Evolutionary conservation across 1,139 yeast genomes (phyloP), one percentile per base, ranked within the genome.

Genomic region (Debaryomycetaceae sp.): DNA sequence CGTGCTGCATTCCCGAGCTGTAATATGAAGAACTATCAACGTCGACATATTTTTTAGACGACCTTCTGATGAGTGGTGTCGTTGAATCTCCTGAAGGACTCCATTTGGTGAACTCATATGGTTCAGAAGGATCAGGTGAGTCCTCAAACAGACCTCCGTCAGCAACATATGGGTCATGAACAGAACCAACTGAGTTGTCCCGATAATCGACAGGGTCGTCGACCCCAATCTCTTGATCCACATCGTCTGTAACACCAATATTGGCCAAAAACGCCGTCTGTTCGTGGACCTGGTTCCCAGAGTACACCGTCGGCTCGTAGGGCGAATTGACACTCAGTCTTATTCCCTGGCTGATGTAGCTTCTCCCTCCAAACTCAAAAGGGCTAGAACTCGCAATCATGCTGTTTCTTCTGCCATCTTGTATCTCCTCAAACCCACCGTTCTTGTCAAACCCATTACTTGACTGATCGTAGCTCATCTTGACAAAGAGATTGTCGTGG

Each of bases 191-290:
- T 8, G 31, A 27, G 31, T 27, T 27, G 31, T 27, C 31, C 11
- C 11, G 31, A 27, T 8, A 27, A 11, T 27, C 9, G 40, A 35
- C 24, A n/a, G 31, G 41, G 13, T 44, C 44, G 27, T 41, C 42
- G 7, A 36, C 40, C 13, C 37, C 42, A 7, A 9, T 7, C 17
- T 31, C n/a, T 39, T 41, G 23, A 5, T 42, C 38, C 29, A 63
- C 69, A 39, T 70, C 75, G 33, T 72, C 78, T 5, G 80, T 70
- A 4, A 84, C 85, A 1, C 81, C 84, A 43, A 83, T 76, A 34
- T 70, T 71, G 11, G 89, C 86, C 50, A 82, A 69, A 44, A 72
- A 79, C 3, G 84, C 87, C 0, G 87, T 77, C 49, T 82, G 84
- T 50, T 81, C 87, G 48, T 84, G 80, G 39, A 84, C 73, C 14